phyloP scores from a whole-genome alignment of 768 basidiomycete species.

The Mycena maculata region DNA sequence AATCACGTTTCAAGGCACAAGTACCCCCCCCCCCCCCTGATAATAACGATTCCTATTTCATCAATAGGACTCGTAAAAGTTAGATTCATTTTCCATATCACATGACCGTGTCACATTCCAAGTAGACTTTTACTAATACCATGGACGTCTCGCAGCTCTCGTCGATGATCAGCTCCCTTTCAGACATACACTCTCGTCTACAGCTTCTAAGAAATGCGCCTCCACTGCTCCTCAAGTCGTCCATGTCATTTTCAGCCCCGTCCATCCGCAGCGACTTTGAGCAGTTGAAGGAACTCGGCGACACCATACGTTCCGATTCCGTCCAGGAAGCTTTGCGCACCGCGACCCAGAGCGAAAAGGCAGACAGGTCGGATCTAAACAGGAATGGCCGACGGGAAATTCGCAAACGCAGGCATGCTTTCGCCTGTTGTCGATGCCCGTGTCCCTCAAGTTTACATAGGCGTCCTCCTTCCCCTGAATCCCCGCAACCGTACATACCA shows the following conservation, averaged over 20 bases:
- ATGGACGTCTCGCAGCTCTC: conserved; percentile 21
- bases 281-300: conserved; percentile 60
- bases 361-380: conserved; percentile 63
- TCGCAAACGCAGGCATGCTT: conserved; percentile 66
- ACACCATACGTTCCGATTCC: conserved; percentile 58
- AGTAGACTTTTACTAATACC: neutral
- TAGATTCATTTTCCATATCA: no score
- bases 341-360: conserved; percentile 65
- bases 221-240: conserved; percentile 24
- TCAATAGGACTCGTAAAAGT: no score
- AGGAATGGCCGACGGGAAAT: conserved; percentile 58
- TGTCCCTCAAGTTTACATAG: conserved; percentile 42
- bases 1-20: no score
- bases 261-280: conserved; percentile 55
- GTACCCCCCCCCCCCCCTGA: no score
- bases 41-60: no score
- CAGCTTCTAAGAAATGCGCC: conserved; percentile 30
- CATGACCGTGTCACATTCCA: conserved; percentile 20
- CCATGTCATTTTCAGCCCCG: conserved; percentile 39
- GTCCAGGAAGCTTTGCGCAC: conserved; percentile 69
- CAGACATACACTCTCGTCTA: conserved; percentile 28
- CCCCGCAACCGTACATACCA: conserved; percentile 68
- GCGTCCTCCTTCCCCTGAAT: conserved; percentile 66
- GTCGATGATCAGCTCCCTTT: conserved; percentile 22
- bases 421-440: neutral